Conservation (phyloP, 371 early-diverging fungal genomes). For the Parasitella parasitica region DNA sequence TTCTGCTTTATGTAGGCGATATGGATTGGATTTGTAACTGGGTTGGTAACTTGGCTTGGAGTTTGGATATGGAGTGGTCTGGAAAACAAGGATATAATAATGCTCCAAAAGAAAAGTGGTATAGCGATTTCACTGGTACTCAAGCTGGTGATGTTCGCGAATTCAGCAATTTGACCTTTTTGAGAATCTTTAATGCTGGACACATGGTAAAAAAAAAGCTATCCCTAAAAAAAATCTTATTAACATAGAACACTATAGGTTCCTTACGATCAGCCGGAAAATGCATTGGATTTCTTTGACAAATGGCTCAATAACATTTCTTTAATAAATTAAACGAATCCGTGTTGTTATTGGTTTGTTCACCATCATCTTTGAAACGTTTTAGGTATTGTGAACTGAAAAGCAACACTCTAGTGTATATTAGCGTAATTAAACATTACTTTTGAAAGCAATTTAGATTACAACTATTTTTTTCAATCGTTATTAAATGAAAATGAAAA, state of each 20-base stretch:
- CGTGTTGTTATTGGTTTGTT: too few species aligned
- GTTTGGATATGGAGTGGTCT: constrained; percentile 74
- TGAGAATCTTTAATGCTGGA: constrained; percentile 82
- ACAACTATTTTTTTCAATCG: too few species aligned
- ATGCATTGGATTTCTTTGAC: constrained; percentile 54
- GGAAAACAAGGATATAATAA: constrained; percentile 65
- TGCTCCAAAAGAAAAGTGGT: constrained; percentile 55
- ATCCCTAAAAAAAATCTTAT: background rate
- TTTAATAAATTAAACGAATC: constrained; percentile 13
- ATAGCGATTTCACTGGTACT: constrained; percentile 26
- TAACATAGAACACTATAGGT: constrained; percentile 25
- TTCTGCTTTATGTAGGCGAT: constrained; percentile 74
- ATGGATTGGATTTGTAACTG: constrained; percentile 34
- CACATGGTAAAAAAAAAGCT: constrained; percentile 68
- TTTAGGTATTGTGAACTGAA: too few species aligned
- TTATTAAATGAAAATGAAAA: too few species aligned
- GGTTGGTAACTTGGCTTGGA: constrained; percentile 88
- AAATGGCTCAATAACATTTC: constrained; percentile 47
- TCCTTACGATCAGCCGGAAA: constrained; percentile 65
- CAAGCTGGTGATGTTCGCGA: constrained; percentile 73
- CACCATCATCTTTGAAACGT: too few species aligned
- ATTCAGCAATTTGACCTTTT: constrained; percentile 71
- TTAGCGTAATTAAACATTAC: too few species aligned
- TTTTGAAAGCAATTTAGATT: too few species aligned
- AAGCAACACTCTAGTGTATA: too few species aligned